phyloP scores from a whole-genome alignment of 2,329 filamentous ascomycete genomes.

The Colletotrichum eremochloae region DNA sequence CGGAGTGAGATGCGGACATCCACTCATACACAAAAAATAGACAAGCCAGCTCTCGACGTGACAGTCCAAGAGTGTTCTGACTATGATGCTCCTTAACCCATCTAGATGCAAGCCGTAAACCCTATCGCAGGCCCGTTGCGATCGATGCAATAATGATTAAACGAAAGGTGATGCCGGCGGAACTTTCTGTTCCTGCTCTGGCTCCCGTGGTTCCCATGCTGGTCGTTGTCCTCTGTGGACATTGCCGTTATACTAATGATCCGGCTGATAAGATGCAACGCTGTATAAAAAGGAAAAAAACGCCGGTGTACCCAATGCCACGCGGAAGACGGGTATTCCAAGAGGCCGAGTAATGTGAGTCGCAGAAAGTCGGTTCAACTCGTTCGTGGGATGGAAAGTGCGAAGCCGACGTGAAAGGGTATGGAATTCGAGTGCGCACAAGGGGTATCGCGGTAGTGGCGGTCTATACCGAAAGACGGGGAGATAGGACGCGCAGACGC shows the following conservation, averaged over 20 bases:
- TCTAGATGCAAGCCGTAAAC: constrained; percentile 40
- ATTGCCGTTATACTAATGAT: constrained; percentile 35
- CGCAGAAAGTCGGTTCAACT: constrained; percentile 19
- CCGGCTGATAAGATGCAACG: constrained; percentile 38
- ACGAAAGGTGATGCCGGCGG: constrained; percentile 33
- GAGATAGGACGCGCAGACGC: background rate
- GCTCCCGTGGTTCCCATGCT: constrained; percentile 29
- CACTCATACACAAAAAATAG: constrained; percentile 8
- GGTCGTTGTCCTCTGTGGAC: constrained; percentile 28
- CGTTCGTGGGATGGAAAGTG: background rate
- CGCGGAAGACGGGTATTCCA: constrained; percentile 31
- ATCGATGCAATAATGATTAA: constrained; percentile 40
- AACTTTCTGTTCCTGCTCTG: constrained; percentile 5
- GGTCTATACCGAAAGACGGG: constrained; percentile 34
- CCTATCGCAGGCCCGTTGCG: constrained; percentile 34
- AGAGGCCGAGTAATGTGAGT: constrained; percentile 6
- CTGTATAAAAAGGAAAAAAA: constrained; percentile 29
- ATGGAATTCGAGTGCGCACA: constrained; percentile 41
- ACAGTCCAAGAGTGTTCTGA: constrained; percentile 3
- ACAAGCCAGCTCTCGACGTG: constrained; percentile 25
- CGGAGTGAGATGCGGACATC: constrained; percentile 8
- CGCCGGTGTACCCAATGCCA: constrained; percentile 40
- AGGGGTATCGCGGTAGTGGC: constrained; percentile 37
- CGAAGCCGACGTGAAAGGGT: constrained; percentile 36
- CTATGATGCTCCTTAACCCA: constrained; percentile 32